phyloP scores from a whole-genome alignment of 192 early-diverging fungal species.

The Coemansia sp. region DNA sequence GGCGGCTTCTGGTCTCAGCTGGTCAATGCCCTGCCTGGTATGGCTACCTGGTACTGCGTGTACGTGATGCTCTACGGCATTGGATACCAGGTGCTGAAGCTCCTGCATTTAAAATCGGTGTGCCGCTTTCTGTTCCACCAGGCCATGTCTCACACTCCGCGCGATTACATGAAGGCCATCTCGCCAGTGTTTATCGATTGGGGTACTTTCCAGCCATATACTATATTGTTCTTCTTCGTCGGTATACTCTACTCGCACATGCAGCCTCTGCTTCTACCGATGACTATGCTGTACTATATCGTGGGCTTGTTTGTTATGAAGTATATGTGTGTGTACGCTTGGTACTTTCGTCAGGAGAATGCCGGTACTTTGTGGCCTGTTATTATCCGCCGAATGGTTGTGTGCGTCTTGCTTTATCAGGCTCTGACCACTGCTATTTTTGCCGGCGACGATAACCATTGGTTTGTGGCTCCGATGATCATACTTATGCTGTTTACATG shows the following conservation, averaged over 20 bases:
- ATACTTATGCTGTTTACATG: slow-evolving; percentile 44
- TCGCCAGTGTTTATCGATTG: slow-evolving; percentile 69
- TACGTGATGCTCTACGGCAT: slow-evolving; percentile 73
- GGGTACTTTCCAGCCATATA: slow-evolving; percentile 66
- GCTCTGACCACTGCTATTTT: slow-evolving; percentile 64
- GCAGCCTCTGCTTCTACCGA: slow-evolving; percentile 66
- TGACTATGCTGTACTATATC: slow-evolving; percentile 67
- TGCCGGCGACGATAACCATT: slow-evolving; percentile 54
- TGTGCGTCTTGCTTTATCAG: slow-evolving; percentile 66
- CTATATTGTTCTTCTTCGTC: slow-evolving; percentile 71
- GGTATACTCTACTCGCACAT: slow-evolving; percentile 74
- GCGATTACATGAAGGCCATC: slow-evolving; percentile 70
- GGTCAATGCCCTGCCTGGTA: slow-evolving; percentile 63
- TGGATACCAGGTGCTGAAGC: slow-evolving; percentile 63
- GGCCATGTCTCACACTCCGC: slow-evolving; percentile 59
- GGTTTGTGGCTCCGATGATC: slow-evolving; percentile 49
- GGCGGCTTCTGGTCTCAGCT: slow-evolving; percentile 60
- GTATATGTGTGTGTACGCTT: slow-evolving; percentile 77
- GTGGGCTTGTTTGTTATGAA: slow-evolving; percentile 66
- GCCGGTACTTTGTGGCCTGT: slow-evolving; percentile 71
- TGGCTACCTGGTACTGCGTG: slow-evolving; percentile 77
- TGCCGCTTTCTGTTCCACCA: slow-evolving; percentile 53
- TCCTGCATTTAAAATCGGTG: slow-evolving; percentile 63
- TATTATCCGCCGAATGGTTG: slow-evolving; percentile 63
- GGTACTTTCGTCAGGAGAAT: slow-evolving; percentile 70